Conservation (phyloP, 805 yeast genomes). For the Jamesozyma hellenica region DNA sequence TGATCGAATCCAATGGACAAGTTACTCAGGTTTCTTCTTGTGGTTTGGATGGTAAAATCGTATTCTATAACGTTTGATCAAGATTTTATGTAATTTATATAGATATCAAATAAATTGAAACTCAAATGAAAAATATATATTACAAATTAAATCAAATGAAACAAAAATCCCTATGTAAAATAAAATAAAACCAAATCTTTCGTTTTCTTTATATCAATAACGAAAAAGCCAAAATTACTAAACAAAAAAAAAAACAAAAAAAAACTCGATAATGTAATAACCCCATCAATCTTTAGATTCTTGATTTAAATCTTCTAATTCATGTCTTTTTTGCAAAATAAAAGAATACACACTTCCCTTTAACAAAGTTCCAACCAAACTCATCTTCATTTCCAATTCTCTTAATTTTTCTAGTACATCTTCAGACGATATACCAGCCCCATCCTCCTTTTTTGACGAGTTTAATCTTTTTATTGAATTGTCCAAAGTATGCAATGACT, state of each 20-base stretch:
- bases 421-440: slow-evolving; percentile 14
- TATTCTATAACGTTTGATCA: slow-evolving; percentile 50
- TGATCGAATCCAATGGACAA: slow-evolving; percentile 37
- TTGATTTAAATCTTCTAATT: slow-evolving; percentile 1
- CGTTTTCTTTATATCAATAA: too few relatives aligned
- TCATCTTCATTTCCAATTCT: slow-evolving; percentile 51
- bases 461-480: slow-evolving; percentile 19
- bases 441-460: slow-evolving; percentile 5
- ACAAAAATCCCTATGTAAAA: too few relatives aligned
- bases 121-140: too few relatives aligned
- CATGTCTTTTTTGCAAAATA: slow-evolving; percentile 40
- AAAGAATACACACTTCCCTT: slow-evolving; percentile 63
- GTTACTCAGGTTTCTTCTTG: slow-evolving; percentile 58
- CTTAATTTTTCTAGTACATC: slow-evolving; percentile 43
- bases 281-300: too few relatives aligned
- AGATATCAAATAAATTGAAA: too few relatives aligned
- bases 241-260: too few relatives aligned
- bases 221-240: too few relatives aligned
- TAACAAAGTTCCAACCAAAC: slow-evolving; percentile 54
- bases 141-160: too few relatives aligned
- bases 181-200: too few relatives aligned
- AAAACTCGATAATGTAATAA: too few relatives aligned
- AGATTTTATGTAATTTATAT: too few relatives aligned
- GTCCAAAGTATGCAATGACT: slow-evolving; percentile 22
- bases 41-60: slow-evolving; percentile 89